phyloP scores from a whole-genome alignment of 2,329 filamentous ascomycete species.

The Beauveria scarabaeidicola region DNA sequence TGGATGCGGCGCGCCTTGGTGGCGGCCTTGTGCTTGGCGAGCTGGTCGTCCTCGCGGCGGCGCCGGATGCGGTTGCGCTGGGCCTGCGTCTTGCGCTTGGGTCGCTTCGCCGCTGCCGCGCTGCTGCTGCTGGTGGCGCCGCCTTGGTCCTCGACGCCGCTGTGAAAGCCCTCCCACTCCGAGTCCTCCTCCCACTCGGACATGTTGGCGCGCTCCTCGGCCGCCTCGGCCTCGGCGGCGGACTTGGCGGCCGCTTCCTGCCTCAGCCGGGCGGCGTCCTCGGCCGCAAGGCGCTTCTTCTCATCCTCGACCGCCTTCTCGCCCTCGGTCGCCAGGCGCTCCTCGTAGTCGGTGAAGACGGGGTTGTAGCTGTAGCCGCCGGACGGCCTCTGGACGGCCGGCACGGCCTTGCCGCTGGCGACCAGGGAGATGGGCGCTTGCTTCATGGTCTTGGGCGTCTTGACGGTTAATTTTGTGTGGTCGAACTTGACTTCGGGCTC shows the following conservation, averaged over 20 bases:
- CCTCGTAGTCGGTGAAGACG: constrained; percentile 74
- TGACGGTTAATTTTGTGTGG: constrained; percentile 54
- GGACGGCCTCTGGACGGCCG: constrained; percentile 68
- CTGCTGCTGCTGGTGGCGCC: constrained; percentile 34
- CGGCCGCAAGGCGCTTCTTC: constrained; percentile 59
- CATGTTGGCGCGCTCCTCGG: constrained; percentile 55
- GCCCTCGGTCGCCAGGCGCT: constrained; percentile 64
- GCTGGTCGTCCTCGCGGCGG: constrained; percentile 77
- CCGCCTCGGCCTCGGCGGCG: constrained; percentile 66
- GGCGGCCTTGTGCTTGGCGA: constrained; percentile 65
- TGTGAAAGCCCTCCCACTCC: constrained; percentile 85
- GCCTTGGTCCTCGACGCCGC: constrained; percentile 58
- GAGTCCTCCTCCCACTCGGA: constrained; percentile 79
- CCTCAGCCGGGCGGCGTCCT: constrained; percentile 57
- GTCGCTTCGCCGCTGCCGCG: constrained; percentile 47
- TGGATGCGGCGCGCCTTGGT: constrained; percentile 68
- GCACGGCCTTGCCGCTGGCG: constrained; percentile 71
- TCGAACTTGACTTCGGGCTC: constrained; percentile 48
- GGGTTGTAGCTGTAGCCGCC: constrained; percentile 93
- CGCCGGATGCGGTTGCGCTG: constrained; percentile 84
- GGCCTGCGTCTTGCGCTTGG: constrained; percentile 74
- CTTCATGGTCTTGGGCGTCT: constrained; percentile 66
- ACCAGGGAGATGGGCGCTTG: constrained; percentile 72
- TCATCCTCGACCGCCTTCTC: constrained; percentile 73
- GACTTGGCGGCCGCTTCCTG: constrained; percentile 61